phyloP scores from a whole-genome alignment of 179 eudicot species.

The Beta corolliflora region DNA sequence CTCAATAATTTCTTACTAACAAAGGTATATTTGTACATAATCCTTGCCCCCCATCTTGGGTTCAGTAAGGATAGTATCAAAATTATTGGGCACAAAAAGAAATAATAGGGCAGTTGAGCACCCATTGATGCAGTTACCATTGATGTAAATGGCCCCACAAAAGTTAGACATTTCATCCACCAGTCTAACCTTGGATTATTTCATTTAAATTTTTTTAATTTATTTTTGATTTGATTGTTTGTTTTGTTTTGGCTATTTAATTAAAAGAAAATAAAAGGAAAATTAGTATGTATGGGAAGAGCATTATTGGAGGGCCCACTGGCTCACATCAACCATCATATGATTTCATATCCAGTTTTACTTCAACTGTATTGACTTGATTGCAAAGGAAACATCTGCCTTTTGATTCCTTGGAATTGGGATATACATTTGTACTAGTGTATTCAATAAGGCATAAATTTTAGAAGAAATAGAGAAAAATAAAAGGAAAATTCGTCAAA shows the following conservation, averaged over 20 bases:
- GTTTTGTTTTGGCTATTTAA: too few species aligned
- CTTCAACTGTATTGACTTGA: conserved; percentile 24
- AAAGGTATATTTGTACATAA: background rate
- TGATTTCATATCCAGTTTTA: conserved; percentile 10
- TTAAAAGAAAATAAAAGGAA: background rate
- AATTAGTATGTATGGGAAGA: background rate
- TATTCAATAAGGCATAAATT: background rate
- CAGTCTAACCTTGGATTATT: background rate
- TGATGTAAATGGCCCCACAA: conserved; percentile 8
- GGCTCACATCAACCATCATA: conserved; percentile 9
- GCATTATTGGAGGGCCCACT: background rate
- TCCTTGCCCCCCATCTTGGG: conserved; percentile 7
- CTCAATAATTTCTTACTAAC: background rate
- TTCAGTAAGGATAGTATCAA: conserved; percentile 7
- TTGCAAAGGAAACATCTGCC: conserved; percentile 16
- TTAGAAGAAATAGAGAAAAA: background rate
- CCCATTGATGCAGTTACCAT: too few species aligned
- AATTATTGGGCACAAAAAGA: conserved; percentile 23
- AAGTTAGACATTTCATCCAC: conserved; percentile 12
- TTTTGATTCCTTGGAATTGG: conserved; percentile 15
- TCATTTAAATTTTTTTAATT: background rate
- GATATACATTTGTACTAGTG: conserved; percentile 1
- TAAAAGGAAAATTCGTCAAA: background rate
- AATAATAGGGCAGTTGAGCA: conserved; percentile 22
- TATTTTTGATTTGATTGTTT: background rate